Evolutionary conservation across 345 rosid genomes (phyloP).

Genomic region (Chamaenerion angustifolium): DNA sequence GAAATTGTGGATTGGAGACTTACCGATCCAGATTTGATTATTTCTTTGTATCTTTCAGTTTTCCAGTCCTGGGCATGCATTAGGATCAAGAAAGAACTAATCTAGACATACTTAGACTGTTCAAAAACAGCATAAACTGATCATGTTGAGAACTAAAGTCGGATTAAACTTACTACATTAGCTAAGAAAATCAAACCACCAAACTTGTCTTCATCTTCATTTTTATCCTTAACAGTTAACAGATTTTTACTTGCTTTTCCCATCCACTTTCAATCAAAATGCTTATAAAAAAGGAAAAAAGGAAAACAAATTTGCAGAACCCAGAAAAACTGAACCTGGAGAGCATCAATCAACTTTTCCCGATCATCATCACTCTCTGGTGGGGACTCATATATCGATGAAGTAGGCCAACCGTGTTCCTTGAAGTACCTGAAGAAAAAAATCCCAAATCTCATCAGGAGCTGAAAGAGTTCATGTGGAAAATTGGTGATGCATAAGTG

Average conservation of each 20-base stretch:
- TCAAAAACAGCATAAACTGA: background rate
- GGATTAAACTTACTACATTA: no score
- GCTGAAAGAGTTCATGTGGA: background rate
- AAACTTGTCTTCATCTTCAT: background rate
- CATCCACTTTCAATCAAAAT: background rate
- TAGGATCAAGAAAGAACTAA: background rate
- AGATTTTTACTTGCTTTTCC: background rate
- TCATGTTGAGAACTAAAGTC: no score
- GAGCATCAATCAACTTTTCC: slow-evolving; percentile 58
- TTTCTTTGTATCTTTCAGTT: slow-evolving; percentile 85
- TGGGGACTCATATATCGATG: slow-evolving; percentile 36
- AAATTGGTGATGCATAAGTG: no score
- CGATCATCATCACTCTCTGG: slow-evolving; percentile 58
- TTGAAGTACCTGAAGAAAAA: slow-evolving; percentile 50
- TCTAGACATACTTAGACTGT: background rate
- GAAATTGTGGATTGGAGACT: slow-evolving; percentile 10
- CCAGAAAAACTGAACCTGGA: slow-evolving; percentile 38
- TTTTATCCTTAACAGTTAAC: background rate
- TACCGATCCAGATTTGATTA: slow-evolving; percentile 89
- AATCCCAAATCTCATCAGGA: background rate
- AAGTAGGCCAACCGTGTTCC: slow-evolving; percentile 90
- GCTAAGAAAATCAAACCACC: no score
- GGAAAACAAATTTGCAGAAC: background rate
- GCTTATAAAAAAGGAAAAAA: background rate
- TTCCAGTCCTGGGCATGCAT: slow-evolving; percentile 66